Base-by-base conservation (phyloP, 179 eudicot species). In the Heliamphora pulchella region DNA sequence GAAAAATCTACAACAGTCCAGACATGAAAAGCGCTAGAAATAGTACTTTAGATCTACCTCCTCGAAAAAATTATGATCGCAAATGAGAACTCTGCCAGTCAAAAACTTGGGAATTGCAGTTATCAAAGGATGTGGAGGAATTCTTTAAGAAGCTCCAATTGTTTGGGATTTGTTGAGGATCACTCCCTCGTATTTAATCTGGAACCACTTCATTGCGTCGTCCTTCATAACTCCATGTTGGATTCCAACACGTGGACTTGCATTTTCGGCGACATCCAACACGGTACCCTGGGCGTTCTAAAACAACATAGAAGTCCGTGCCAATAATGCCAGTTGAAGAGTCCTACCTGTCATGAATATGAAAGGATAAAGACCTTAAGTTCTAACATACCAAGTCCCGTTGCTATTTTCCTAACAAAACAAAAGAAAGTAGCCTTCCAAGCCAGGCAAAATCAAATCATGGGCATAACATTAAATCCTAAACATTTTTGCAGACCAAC, bases 311-410 rank as follows among this genome's bases (percentile, higher is more conserved):
- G 83, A 86, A 86, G 82, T 86, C 89, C 89, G 84, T 86, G 3
- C 87, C 89, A 47, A 84, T 84, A 44, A 86, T 86, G 78, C 88
- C 87, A 53, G 85, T 86, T 15, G 88, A 86, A 2, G 87, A 87
- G 63, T 86, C 88, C 74, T 86, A 86, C 81, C 89, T 86, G 82
- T 11, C 39, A 71, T 8, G 7, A 79, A 44, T 41, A 74, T 61
- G 57, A 73, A 73, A 53, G 8, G 62, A 73, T n/a, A 71, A 18
- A 51, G 3, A 1, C 15, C 44, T 15, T 4, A 0, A 68, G 5
- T 17, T 17, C 3, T 15, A 70, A 44, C 44, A 20, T 1, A 13
- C 43, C 57, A n/a, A 50, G 50, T 70, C 58, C 10, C 17, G 41
- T 2, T 46, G 4, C 62, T 39, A 43, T 71, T 57, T 39, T 31